Conservation (phyloP, 1,284 basidiomycete genomes). For the Puccinia brachypodii region DNA sequence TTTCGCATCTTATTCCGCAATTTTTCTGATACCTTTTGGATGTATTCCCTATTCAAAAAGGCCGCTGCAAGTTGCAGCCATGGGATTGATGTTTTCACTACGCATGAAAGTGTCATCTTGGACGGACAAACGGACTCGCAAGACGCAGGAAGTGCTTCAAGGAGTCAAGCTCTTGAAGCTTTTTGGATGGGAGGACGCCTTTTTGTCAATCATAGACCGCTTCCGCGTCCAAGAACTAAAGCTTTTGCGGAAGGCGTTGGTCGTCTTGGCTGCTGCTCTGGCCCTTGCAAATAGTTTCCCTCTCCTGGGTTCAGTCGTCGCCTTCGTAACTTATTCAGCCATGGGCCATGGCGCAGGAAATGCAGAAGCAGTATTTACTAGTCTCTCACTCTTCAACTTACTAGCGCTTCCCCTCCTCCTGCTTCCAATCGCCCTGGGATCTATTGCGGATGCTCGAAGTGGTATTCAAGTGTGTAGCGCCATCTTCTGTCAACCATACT, state of each 20-base stretch:
- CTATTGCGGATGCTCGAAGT: slow-evolving; percentile 69
- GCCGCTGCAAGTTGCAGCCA: slow-evolving; percentile 69
- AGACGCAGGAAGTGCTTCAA: slow-evolving; percentile 72
- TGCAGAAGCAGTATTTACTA: slow-evolving; percentile 26
- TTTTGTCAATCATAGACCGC: slow-evolving; percentile 66
- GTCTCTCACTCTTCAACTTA: slow-evolving; percentile 21
- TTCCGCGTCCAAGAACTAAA: slow-evolving; percentile 74
- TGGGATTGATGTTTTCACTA: slow-evolving; percentile 72
- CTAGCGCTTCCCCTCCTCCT: slow-evolving; percentile 23
- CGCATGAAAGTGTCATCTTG: slow-evolving; percentile 78
- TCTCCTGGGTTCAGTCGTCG: slow-evolving; percentile 75
- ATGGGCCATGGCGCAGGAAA: slow-evolving; percentile 65
- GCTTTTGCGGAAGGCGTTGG: slow-evolving; percentile 72
- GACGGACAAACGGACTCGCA: slow-evolving; percentile 81
- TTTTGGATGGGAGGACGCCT: slow-evolving; percentile 78
- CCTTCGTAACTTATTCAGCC: slow-evolving; percentile 77
- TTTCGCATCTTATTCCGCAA: no score
- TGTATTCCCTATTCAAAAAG: slow-evolving; percentile 54
- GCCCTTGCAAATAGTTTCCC: slow-evolving; percentile 68
- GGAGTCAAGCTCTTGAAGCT: slow-evolving; percentile 89
- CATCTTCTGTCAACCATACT: no score
- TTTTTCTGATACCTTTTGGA: slow-evolving; percentile 58
- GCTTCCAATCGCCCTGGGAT: slow-evolving; percentile 70
- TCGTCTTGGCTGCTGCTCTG: slow-evolving; percentile 72
- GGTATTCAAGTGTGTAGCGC: not conserved